Percentiles rank a stretch among this genome's conserved stretches.
These are phyloP conservation scores for Sicyos baderoa DNA, from an alignment of 306 rosid genomes.

Conservation along the genomic window DNA sequence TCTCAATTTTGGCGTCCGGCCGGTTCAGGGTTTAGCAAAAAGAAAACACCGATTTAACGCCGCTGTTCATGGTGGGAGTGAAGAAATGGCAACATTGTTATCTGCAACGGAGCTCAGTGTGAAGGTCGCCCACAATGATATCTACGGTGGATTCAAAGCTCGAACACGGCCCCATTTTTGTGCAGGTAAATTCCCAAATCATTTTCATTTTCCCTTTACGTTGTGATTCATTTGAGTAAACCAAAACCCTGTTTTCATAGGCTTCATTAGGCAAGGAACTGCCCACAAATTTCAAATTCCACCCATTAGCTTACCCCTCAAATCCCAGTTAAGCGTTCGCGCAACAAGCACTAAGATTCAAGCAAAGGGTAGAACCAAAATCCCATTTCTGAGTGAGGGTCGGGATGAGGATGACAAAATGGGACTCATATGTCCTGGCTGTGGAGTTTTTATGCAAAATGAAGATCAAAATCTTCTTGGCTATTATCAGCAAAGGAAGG, in stretches of 20 bases:
- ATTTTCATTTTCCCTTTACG: constrained; percentile 15
- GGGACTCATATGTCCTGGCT: constrained; percentile 84
- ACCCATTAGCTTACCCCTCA: constrained; percentile 34
- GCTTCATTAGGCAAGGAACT: constrained; percentile 21
- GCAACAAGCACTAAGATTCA: constrained; percentile 24
- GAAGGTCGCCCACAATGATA: constrained; percentile 24
- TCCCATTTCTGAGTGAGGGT: constrained; percentile 70
- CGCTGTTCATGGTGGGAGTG: neutral
- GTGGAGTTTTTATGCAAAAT: constrained; percentile 92
- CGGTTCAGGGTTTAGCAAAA: too few species aligned
- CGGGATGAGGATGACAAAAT: constrained; percentile 73
- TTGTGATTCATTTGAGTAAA: neutral
- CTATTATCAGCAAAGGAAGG: constrained; percentile 44
- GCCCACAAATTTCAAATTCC: constrained; percentile 25
- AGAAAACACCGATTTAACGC: too few species aligned
- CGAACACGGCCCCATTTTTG: neutral
- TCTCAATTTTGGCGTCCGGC: too few species aligned
- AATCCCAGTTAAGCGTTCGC: constrained; percentile 24
- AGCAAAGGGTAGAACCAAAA: constrained; percentile 27
- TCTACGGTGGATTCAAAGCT: neutral
- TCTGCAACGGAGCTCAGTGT: constrained; percentile 29
- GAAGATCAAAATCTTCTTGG: constrained; percentile 63
- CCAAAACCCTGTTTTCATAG: constrained; percentile 20
- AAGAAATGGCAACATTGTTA: constrained; percentile 39
- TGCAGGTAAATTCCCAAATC: constrained; percentile 35